Conservation (phyloP, 2,329 filamentous ascomycete genomes). For the Stagonosporopsis chrysanthemi region DNA sequence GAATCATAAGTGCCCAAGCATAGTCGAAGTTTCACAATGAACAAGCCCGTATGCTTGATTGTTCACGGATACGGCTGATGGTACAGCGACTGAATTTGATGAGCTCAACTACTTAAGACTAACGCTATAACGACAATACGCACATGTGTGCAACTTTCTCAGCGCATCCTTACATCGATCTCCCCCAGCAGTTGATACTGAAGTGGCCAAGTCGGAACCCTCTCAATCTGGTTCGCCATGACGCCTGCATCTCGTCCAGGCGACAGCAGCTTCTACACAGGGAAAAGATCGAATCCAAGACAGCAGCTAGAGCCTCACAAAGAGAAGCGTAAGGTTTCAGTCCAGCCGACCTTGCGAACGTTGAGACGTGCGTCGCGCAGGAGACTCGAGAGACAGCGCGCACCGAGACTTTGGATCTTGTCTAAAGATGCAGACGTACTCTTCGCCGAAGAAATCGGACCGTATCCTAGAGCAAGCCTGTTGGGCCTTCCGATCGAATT, state of each 20-base stretch:
- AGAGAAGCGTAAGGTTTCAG: not conserved
- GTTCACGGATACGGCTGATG: too few relatives aligned
- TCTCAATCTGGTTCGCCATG: not conserved
- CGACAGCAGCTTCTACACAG: not conserved
- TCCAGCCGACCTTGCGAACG: not conserved
- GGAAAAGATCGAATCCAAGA: not conserved
- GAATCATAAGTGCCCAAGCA: too few relatives aligned
- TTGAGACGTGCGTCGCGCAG: not conserved
- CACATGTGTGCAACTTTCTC: too few relatives aligned
- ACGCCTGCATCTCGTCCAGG: not conserved
- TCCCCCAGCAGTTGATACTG: too few relatives aligned
- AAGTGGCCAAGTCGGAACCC: too few relatives aligned
- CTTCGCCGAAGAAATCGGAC: not conserved
- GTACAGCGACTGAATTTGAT: too few relatives aligned
- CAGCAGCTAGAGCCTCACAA: not conserved
- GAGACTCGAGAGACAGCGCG: not conserved
- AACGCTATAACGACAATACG: too few relatives aligned
- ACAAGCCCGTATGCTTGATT: too few relatives aligned
- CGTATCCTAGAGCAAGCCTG: not conserved
- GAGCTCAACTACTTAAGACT: too few relatives aligned
- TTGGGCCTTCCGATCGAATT: not conserved
- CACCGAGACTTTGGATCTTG: conserved; percentile 1
- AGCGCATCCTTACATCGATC: too few relatives aligned
- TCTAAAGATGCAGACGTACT: not conserved
- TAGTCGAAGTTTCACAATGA: too few relatives aligned